These are phyloP conservation scores for Rutstroemia sp. DNA, from an alignment of 2,329 filamentous ascomycete genomes.

Conservation along the genomic window DNA sequence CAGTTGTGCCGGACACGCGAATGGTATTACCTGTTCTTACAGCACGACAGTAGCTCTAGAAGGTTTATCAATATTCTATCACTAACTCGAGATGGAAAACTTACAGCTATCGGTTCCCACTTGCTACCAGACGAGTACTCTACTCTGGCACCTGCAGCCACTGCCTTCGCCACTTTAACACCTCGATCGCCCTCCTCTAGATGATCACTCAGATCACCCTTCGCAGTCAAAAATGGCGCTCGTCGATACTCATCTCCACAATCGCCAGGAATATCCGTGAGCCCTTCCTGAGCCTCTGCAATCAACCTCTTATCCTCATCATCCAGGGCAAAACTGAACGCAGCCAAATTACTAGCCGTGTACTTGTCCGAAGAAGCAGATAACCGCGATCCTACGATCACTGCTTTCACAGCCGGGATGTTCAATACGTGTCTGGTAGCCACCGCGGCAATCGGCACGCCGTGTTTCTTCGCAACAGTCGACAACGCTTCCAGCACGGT, in stretches of 20 bases:
- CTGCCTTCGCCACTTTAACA: slow-evolving; percentile 13
- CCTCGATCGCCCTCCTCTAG: slow-evolving; percentile 11
- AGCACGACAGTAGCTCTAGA: slow-evolving; percentile 23
- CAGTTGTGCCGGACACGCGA: slow-evolving; percentile 29
- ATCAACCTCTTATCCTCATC: slow-evolving; percentile 8
- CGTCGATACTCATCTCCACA: slow-evolving; percentile 30
- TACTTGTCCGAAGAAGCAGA: slow-evolving; percentile 6
- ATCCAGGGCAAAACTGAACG: slow-evolving; percentile 3
- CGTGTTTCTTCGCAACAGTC: slow-evolving; percentile 1
- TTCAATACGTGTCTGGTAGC: slow-evolving; percentile 9
- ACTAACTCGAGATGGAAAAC: not conserved
- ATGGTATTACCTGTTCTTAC: slow-evolving; percentile 24
- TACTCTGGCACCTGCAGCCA: slow-evolving; percentile 20
- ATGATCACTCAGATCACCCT: slow-evolving; percentile 27
- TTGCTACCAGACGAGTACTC: slow-evolving; percentile 27
- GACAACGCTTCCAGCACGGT: slow-evolving; percentile 2
- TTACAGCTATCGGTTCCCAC: slow-evolving; percentile 29
- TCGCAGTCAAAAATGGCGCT: slow-evolving; percentile 28
- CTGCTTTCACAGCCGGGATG: slow-evolving; percentile 4
- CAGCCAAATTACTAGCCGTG: slow-evolving; percentile 1
- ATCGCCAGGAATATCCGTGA: slow-evolving; percentile 28
- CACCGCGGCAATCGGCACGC: slow-evolving; percentile 7
- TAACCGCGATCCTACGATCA: slow-evolving; percentile 11
- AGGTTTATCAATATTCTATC: not conserved
- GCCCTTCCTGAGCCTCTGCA: slow-evolving; percentile 18